Base-by-base conservation (phyloP, 345 rosid genomes). In the Syzygium aqueum region DNA sequence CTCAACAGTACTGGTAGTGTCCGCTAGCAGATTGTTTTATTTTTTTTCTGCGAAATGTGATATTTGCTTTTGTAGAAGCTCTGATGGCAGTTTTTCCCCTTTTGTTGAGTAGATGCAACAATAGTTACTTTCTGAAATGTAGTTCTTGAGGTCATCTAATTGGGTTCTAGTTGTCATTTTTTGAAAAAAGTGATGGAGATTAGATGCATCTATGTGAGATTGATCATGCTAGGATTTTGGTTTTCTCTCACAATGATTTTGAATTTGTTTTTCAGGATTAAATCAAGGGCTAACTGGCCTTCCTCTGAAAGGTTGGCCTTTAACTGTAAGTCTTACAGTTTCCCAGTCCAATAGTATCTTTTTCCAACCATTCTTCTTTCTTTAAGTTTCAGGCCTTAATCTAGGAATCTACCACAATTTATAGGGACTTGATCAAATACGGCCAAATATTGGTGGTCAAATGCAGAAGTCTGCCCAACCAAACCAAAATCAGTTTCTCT, bases 281-380 rank as follows among this genome's bases (percentile, higher is more conserved):
- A 93, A 91, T 88, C 96, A 90, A 87, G 93, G 96, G 77, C 91
- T 90, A 67, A 86, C 93, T 52, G 89, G 92, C 86, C 92, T 94
- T 90, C 95, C 96, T 17, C 89, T 93, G 87, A 94, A 92, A 92
- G 95, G 95, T 33, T 94, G 95, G 96, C 96, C 96, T 88, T 87
- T 93, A 85, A 91, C 94, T 80, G 95, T 93, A 91, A 92, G 95
- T 92, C 86, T 30, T 77, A 73, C 57, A 30, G n/a, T 77, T 56
- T 43, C 57, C 82, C 53, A n/a, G 53, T 88, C 51, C 27, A 51
- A 27, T 7, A 25, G 86, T 51, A 33, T 84, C 28, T 84, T 61
- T 51, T 22, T 37, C 52, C 57, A 77, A 11, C 51, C 54, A 59
- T 84, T 27, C 54, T 84, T 59, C 40, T 23, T 88, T n/a, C 49